Conservation (phyloP, 2,329 filamentous ascomycete genomes). For the Scedosporium minutisporum region DNA sequence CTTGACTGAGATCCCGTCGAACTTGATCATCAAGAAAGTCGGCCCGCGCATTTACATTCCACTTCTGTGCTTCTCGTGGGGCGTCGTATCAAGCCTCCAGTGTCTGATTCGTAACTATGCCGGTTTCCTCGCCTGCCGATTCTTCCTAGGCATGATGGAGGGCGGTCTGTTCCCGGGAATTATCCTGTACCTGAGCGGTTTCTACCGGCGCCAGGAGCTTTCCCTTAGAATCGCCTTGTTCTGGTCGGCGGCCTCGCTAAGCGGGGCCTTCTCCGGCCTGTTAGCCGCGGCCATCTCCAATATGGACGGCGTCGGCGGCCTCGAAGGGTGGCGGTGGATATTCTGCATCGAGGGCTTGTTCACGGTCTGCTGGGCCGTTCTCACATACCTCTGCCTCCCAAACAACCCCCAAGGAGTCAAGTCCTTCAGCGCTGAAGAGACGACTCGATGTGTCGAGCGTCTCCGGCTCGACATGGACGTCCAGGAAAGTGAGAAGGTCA, state of each 20-base stretch:
- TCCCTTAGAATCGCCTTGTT: slow-evolving; percentile 57
- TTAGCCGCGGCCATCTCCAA: background rate
- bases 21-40: slow-evolving; percentile 52
- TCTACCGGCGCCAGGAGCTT: slow-evolving; percentile 51
- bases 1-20: slow-evolving; percentile 44
- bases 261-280: slow-evolving; percentile 51
- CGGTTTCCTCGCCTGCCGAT: slow-evolving; percentile 52
- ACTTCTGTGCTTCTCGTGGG: slow-evolving; percentile 46
- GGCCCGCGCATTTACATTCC: slow-evolving; percentile 53
- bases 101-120: slow-evolving; percentile 43
- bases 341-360: slow-evolving; percentile 50
- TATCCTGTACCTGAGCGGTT: slow-evolving; percentile 54
- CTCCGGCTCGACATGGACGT: slow-evolving; percentile 28
- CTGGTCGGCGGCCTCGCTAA: slow-evolving; percentile 57
- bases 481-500: slow-evolving; percentile 73
- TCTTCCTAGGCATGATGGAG: slow-evolving; percentile 53
- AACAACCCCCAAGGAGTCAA: slow-evolving; percentile 42
- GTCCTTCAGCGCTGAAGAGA: slow-evolving; percentile 43
- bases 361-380: slow-evolving; percentile 41
- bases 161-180: slow-evolving; percentile 59
- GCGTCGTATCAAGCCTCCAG: slow-evolving; percentile 46
- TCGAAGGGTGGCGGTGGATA: slow-evolving; percentile 53
- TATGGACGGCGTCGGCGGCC: slow-evolving; percentile 24
- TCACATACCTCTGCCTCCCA: slow-evolving; percentile 45
- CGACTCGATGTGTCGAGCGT: background rate